Conservation (phyloP, 1,139 yeast genomes). For the Yarrowia galli region DNA sequence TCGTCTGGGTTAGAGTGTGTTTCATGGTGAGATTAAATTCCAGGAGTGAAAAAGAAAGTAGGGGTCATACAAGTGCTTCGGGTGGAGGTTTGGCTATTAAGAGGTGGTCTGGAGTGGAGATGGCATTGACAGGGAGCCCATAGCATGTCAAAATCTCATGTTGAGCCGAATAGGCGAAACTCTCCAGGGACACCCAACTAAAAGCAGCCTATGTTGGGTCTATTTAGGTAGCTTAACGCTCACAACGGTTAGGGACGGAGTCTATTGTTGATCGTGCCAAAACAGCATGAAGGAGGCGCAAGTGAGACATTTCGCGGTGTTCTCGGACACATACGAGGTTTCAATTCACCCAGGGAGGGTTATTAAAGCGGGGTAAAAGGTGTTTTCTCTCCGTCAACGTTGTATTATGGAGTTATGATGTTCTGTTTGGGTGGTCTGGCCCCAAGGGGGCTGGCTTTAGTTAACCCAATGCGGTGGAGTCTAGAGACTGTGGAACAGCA, state of each 20-base stretch:
- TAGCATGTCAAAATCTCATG: too few relatives aligned
- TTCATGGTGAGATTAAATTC: slow-evolving; percentile 14
- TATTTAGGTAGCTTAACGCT: background rate
- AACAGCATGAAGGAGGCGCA: slow-evolving; percentile 1
- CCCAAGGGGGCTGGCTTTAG: background rate
- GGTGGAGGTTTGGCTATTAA: background rate
- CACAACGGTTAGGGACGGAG: slow-evolving; percentile 2
- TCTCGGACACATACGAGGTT: background rate
- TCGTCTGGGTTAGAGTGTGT: slow-evolving; percentile 18
- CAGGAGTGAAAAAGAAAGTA: slow-evolving; percentile 4
- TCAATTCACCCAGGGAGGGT: background rate
- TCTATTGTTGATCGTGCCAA: background rate
- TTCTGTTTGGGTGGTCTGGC: background rate
- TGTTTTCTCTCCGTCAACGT: background rate
- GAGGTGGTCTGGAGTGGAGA: background rate
- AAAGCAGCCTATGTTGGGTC: background rate
- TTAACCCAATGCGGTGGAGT: background rate
- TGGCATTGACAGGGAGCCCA: background rate
- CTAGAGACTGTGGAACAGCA: background rate
- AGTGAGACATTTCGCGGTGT: background rate
- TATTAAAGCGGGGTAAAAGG: background rate
- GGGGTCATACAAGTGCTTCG: background rate
- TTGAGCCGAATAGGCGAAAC: too few relatives aligned
- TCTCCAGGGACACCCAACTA: too few relatives aligned
- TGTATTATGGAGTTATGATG: background rate